Evolutionary conservation across 2,329 filamentous ascomycete genomes (phyloP), one percentile per base, ranked within the genome.

Genomic region (Aspergillus viridinutans): DNA sequence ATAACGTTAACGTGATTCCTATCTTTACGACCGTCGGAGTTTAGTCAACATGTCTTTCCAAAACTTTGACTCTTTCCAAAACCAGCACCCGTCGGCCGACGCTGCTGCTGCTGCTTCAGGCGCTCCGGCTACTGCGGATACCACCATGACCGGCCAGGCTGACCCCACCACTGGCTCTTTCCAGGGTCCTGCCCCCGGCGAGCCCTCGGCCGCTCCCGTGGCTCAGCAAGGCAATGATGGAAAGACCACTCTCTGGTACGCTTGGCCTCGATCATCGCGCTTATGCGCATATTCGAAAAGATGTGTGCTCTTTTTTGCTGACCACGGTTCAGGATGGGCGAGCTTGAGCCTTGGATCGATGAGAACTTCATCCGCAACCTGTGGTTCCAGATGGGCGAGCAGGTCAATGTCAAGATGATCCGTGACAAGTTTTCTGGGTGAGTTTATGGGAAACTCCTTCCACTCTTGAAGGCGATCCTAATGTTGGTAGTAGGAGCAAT

Each of bases 351-450:
- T 28, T 99, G 94, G 94, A 97, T 99, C 79, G 94, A 99, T 69
- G 94, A 99, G 81, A 95, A 93, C 78, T 99, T 97, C 76, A 90
- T 99, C 72, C 92, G 95, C 78, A 94, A 90, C 67, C 86, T 97
- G 49, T 97, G 91, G 84, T 96, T 91, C 70, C 87, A 92, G 68
- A 90, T 96, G 80, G 92, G 90, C 66, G 94, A 97, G 78, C 87
- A 87, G 62, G 94, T 99, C 69, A 97, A 97, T 69, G 94, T 99
- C 68, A 99, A 99, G 85, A 96, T 99, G 84, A 99, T 99, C 70
- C 90, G 94, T 64, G 94, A 99, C 81, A 97, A 97, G 78, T 96
- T 96, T 77, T 97, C 93, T 72, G 94, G 93, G 92, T 96, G 83
- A 78, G 83, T 71, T 68, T 53, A 55, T 50, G 53, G 49, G 57